Evolutionary conservation across 2,329 filamentous ascomycete genomes (phyloP).

Genomic region (Neofusicoccum cordaticola): DNA sequence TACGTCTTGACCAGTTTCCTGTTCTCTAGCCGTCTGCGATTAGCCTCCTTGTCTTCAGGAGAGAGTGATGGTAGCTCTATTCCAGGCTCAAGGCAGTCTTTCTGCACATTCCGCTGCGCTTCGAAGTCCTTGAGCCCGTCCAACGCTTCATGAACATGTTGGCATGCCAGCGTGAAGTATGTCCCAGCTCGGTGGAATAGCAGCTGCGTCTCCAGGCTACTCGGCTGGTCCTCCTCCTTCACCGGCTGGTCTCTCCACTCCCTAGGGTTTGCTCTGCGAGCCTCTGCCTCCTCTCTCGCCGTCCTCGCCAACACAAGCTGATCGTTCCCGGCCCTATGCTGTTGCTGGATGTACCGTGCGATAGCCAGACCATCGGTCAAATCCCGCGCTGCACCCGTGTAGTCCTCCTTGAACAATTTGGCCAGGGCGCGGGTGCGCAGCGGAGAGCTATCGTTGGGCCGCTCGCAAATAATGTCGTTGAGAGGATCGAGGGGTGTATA

Average conservation of each 20-base stretch:
- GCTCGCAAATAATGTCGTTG: conserved; percentile 63
- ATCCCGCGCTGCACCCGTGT: conserved; percentile 66
- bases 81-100: conserved; percentile 25
- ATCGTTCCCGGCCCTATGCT: conserved; percentile 50
- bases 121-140: conserved; percentile 44
- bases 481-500: conserved; percentile 66
- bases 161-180: conserved; percentile 69
- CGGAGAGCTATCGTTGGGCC: conserved; percentile 63
- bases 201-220: conserved; percentile 70
- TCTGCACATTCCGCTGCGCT: conserved; percentile 26
- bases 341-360: conserved; percentile 52
- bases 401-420: conserved; percentile 72
- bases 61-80: conserved; percentile 35
- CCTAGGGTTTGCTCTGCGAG: conserved; percentile 25
- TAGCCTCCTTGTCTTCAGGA: conserved; percentile 47
- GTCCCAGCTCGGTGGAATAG: conserved; percentile 72
- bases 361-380: conserved; percentile 64
- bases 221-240: conserved; percentile 66
- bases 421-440: conserved; percentile 72
- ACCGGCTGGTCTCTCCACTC: conserved; percentile 37
- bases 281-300: conserved; percentile 34
- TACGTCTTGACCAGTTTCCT: conserved; percentile 69
- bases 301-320: conserved; percentile 54
- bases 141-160: conserved; percentile 59
- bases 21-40: conserved; percentile 53